These are phyloP conservation scores for Chlamydomonas sp. DNA, from an alignment of 139 green algal species.

Conservation along the genomic window DNA sequence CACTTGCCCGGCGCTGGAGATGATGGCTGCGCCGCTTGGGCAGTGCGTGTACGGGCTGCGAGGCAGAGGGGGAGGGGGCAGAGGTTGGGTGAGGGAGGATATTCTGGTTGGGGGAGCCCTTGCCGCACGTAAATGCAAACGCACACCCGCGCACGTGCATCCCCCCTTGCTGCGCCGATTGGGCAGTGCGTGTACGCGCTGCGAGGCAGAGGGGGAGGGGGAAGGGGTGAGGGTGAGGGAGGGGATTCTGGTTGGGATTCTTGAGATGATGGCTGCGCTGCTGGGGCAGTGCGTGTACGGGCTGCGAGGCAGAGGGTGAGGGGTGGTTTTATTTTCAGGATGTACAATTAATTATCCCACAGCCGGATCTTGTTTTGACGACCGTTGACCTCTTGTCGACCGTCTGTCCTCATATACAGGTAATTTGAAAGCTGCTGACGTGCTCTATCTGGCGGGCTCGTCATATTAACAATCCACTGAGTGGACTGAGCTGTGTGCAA, in stretches of 20 bases:
- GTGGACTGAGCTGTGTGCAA: too few species aligned
- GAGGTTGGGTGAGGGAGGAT: background rate
- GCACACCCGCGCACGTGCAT: too few species aligned
- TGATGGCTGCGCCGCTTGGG: slow-evolving; percentile 57
- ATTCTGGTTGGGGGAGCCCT: background rate
- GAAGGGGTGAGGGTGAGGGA: background rate
- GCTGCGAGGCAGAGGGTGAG: slow-evolving; percentile 46
- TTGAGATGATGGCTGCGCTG: slow-evolving; percentile 50
- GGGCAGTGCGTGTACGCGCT: slow-evolving; percentile 71
- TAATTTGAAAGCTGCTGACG: too few species aligned
- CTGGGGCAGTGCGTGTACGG: slow-evolving; percentile 74
- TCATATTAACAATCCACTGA: too few species aligned
- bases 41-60: slow-evolving; percentile 76
- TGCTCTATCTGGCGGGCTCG: too few species aligned
- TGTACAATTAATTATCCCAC: too few species aligned
- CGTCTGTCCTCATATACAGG: too few species aligned
- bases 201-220: slow-evolving; percentile 43
- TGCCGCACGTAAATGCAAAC: background rate
- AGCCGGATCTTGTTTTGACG: too few species aligned
- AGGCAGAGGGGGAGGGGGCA: slow-evolving; percentile 22
- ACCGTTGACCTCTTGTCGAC: too few species aligned
- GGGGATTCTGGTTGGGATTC: background rate
- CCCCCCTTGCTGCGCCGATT: slow-evolving; percentile 51
- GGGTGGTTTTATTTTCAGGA: too few species aligned
- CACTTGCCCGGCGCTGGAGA: slow-evolving; percentile 39